Evolutionary conservation across 257 asterid species (phyloP), one percentile per base, ranked within the genome.

Genomic region (Solanum sejunctum): DNA sequence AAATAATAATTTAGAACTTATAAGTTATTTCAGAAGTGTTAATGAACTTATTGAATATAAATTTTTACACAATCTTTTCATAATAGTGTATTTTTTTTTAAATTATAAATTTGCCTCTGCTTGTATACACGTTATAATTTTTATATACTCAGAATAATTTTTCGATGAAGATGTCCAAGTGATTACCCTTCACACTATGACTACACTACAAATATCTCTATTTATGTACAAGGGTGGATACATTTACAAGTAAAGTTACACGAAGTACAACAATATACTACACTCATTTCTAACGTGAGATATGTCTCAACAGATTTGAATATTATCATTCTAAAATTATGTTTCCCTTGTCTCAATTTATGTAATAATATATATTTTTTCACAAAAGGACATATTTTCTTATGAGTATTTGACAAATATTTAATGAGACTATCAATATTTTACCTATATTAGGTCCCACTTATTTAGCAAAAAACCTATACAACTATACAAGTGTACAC

Each of bases 91-190:
- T 20, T 1, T 12, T 20, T 58, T 0, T 57, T 57, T 26, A 26
- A 57, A 58, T 58, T 20, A 2, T 58, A 7, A 3, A 8, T 58
- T 0, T 1, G 0, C 12, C 4, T 5, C 6, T 20, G 1, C 5
- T 0, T 58, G 4, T 20, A 7, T 8, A 67, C 12, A 67, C 3
- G 36, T 32, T 67, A 32, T 0, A 32, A 3, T 16, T 36, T 36
- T 67, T 67, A 36, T 16, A 16, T 5, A 16, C 23, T 36, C 0
- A 0, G 0, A 17, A 32, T 1, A 36, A 69, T 69, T 32, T 36
- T 36, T 0, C 0, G 0, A 39, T 17, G 4, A 69, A 0, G 10
- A 9, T 69, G 9, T 69, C 16, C 2, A 69, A 39, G 0, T 6
- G 16, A 39, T 2, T 51, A 39, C 2, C 2, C 7, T 32, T 32